These are phyloP conservation scores for Hymenoscyphus occultus DNA, from an alignment of 2,329 filamentous ascomycete species.

Conservation along the genomic window DNA sequence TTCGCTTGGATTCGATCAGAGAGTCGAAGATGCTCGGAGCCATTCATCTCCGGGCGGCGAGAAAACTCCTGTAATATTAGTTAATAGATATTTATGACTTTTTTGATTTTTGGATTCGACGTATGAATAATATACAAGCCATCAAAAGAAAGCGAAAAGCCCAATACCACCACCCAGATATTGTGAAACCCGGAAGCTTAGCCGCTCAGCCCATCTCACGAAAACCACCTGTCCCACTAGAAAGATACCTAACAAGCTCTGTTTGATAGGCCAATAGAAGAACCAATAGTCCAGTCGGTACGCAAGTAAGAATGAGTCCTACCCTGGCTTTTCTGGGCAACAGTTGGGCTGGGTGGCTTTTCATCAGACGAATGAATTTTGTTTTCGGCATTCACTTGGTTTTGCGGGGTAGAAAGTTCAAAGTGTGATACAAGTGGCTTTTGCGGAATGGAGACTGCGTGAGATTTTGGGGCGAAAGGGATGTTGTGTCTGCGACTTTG, in stretches of 20 bases:
- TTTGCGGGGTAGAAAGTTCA: neutral
- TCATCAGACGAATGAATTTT: neutral
- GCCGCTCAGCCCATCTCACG: conserved; percentile 2
- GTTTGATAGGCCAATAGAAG: neutral
- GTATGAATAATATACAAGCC: neutral
- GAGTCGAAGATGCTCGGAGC: too few relatives aligned
- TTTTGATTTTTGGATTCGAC: neutral
- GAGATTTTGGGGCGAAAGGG: neutral
- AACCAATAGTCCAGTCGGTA: neutral
- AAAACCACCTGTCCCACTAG: neutral
- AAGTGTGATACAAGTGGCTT: neutral
- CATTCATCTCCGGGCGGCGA: too few relatives aligned
- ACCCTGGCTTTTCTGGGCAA: neutral
- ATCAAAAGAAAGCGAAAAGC: neutral
- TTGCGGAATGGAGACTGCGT: neutral
- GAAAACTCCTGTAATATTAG: too few relatives aligned
- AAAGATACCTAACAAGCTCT: neutral
- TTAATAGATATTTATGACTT: neutral
- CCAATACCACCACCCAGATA: neutral
- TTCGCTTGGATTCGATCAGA: neutral
- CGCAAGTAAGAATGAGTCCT: neutral
- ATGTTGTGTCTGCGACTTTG: neutral
- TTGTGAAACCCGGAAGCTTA: conserved; percentile 2
- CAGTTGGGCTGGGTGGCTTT: conserved; percentile 1
- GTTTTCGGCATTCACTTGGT: neutral